phyloP scores from a whole-genome alignment of 2,329 filamentous ascomycete species.

The Cryphonectria radicalis region DNA sequence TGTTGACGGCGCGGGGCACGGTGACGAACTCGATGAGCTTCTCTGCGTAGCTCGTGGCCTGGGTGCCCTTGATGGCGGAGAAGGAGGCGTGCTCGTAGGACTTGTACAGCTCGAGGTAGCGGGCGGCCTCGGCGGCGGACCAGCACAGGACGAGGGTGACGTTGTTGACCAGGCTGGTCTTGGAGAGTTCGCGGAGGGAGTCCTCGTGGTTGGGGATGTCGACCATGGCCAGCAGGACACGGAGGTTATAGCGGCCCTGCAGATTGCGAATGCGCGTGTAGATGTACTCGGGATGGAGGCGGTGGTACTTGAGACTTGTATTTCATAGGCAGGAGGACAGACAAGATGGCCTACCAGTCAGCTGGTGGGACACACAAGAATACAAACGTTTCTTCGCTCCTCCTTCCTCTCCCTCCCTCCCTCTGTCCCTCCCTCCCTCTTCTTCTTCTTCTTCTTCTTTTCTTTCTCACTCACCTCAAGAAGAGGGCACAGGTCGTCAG shows the following conservation, averaged over 20 bases:
- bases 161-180: slow-evolving; percentile 90
- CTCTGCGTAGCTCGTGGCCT: slow-evolving; percentile 82
- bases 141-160: slow-evolving; percentile 91
- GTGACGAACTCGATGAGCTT: slow-evolving; percentile 92
- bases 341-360: slow-evolving; percentile 1
- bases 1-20: slow-evolving; percentile 86
- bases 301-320: slow-evolving; percentile 88
- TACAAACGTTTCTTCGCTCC: too few relatives aligned
- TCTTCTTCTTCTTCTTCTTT: too few relatives aligned
- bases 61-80: slow-evolving; percentile 81
- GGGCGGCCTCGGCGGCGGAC: slow-evolving; percentile 89
- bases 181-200: slow-evolving; percentile 83
- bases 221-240: slow-evolving; percentile 86
- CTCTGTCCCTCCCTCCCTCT: too few relatives aligned
- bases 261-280: slow-evolving; percentile 88
- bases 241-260: slow-evolving; percentile 83
- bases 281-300: slow-evolving; percentile 95
- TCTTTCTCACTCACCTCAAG: slow-evolving; percentile 55
- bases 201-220: slow-evolving; percentile 96
- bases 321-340: too few relatives aligned
- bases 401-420: too few relatives aligned
- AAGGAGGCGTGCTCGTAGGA: slow-evolving; percentile 85
- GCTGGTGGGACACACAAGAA: background rate
- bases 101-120: slow-evolving; percentile 95
- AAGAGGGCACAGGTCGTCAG: slow-evolving; percentile 89